A percentile compares a stretch with the other conserved stretches of the same genome.
Conservation (phyloP, 768 basidiomycete genomes). For the Agaricus blazei region DNA sequence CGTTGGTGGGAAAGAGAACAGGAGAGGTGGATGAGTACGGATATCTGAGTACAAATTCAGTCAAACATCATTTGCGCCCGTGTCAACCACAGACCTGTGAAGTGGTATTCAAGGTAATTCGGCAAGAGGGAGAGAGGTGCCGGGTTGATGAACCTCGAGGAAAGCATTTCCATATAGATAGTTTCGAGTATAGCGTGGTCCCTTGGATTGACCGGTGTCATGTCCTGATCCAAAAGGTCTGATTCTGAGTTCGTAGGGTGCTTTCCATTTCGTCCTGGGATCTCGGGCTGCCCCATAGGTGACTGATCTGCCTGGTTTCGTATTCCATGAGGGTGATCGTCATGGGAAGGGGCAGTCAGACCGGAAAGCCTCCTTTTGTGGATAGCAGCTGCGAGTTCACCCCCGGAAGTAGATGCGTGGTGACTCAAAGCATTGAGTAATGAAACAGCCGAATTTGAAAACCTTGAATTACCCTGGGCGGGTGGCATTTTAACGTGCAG, state of each 20-base stretch:
- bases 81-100: slow-evolving; percentile 42
- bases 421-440: slow-evolving; percentile 19
- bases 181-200: slow-evolving; percentile 61
- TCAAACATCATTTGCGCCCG: neutral
- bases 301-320: neutral
- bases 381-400: slow-evolving; percentile 2
- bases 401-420: slow-evolving; percentile 2
- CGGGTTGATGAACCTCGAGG: slow-evolving; percentile 62
- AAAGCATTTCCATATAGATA: slow-evolving; percentile 67
- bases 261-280: neutral
- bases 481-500: slow-evolving; percentile 17
- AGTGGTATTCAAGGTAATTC: slow-evolving; percentile 53
- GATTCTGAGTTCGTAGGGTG: slow-evolving; percentile 16
- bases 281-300: neutral
- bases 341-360: neutral
- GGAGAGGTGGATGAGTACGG: slow-evolving; percentile 59
- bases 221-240: slow-evolving; percentile 31
- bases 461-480: slow-evolving; percentile 7
- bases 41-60: slow-evolving; percentile 39
- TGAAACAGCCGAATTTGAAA: slow-evolving; percentile 21
- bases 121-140: slow-evolving; percentile 57
- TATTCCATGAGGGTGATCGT: neutral
- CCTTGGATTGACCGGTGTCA: slow-evolving; percentile 50
- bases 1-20: slow-evolving; percentile 50
- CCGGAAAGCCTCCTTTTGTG: slow-evolving; percentile 12